A percentile compares a stretch with the other conserved stretches of the same genome.
These are phyloP conservation scores for Cardiospermum halicacabum DNA, from an alignment of 345 rosid genomes.

Conservation along the genomic window DNA sequence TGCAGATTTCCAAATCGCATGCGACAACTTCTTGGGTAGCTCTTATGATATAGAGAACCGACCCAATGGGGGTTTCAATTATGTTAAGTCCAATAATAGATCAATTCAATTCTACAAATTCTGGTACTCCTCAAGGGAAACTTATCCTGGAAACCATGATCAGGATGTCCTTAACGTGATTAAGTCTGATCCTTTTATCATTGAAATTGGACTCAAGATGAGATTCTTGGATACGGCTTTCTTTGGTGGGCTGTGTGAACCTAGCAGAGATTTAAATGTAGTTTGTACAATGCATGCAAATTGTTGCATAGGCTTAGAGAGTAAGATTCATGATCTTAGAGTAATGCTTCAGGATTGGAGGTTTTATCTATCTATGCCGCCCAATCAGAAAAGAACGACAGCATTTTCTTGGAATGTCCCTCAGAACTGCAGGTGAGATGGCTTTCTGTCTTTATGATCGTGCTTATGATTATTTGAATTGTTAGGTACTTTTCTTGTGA, in stretches of 20 bases:
- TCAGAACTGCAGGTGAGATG: constrained; percentile 67
- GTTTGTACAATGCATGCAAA: constrained; percentile 93
- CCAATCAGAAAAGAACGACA: constrained; percentile 35
- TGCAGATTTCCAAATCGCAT: constrained; percentile 81
- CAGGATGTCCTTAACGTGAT: constrained; percentile 75
- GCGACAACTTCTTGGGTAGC: constrained; percentile 63
- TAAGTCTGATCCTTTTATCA: constrained; percentile 44
- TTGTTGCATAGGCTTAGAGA: constrained; percentile 73
- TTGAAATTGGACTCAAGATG: constrained; percentile 49
- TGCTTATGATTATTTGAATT: neutral
- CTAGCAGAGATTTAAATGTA: constrained; percentile 63
- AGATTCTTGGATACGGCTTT: constrained; percentile 70
- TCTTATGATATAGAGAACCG: constrained; percentile 41
- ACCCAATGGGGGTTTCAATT: constrained; percentile 76
- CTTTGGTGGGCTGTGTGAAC: constrained; percentile 86
- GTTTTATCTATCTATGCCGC: constrained; percentile 51
- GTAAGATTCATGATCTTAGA: constrained; percentile 70
- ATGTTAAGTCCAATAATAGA: constrained; percentile 66
- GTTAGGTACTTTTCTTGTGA: neutral
- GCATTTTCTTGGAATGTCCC: constrained; percentile 67
- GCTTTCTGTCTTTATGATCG: neutral
- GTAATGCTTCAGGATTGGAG: constrained; percentile 85
- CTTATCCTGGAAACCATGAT: constrained; percentile 59
- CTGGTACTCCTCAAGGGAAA: constrained; percentile 65
- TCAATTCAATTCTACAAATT: constrained; percentile 68